Evolutionary conservation across 257 asterid genomes (phyloP).

Genomic region (Phtheirospermum japonicum): DNA sequence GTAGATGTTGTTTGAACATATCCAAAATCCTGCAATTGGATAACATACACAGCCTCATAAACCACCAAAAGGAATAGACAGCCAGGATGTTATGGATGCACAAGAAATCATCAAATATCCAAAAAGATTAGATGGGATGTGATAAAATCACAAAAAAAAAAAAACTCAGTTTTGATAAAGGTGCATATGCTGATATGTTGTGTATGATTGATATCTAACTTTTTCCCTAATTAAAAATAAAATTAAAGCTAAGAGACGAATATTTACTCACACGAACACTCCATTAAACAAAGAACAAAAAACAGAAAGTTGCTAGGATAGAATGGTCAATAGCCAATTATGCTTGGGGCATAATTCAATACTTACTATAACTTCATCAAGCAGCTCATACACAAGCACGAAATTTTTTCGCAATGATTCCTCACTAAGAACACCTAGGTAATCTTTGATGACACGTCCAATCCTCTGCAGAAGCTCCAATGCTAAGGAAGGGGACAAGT

Average conservation of each 20-base stretch:
- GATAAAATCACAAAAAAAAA: neutral
- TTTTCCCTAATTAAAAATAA: neutral
- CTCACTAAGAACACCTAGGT: conserved; percentile 92
- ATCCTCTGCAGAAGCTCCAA: conserved; percentile 97
- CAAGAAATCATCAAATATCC: conserved; percentile 18
- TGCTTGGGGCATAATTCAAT: conserved; percentile 12
- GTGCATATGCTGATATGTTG: conserved; percentile 14
- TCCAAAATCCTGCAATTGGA: conserved; percentile 81
- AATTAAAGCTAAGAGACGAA: conserved; percentile 5
- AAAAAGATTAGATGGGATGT: conserved; percentile 15
- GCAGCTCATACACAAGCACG: conserved; percentile 96
- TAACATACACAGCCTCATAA: conserved; percentile 25
- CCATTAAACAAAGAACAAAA: neutral
- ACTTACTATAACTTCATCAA: conserved; percentile 97
- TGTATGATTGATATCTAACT: conserved; percentile 9
- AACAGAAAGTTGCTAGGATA: conserved; percentile 9
- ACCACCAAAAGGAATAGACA: conserved; percentile 1
- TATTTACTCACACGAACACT: conserved; percentile 9
- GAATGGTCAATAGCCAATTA: neutral
- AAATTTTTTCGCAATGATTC: conserved; percentile 91
- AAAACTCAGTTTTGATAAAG: conserved; percentile 6
- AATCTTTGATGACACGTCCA: conserved; percentile 97
- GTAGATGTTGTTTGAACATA: conserved; percentile 97
- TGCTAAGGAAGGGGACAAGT: conserved; percentile 87
- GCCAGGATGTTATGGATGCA: conserved; percentile 13